Evolutionary conservation across 768 basidiomycete genomes (phyloP), one percentile per base, ranked within the genome.

Genomic region (Boletellus ananiceps): DNA sequence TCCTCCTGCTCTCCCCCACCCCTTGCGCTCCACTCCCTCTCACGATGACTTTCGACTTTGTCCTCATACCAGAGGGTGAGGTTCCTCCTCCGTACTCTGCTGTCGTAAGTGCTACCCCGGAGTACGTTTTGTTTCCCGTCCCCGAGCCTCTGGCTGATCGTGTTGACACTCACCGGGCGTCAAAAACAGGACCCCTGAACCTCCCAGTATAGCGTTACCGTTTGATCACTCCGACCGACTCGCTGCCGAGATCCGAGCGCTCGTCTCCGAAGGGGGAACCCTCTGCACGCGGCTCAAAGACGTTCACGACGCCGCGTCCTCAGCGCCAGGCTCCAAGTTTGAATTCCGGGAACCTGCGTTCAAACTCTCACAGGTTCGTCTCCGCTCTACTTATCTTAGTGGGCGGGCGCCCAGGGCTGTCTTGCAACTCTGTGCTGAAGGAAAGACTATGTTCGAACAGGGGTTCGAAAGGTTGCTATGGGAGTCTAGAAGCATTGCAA

Each of bases 71-170:
- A 21, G 19, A 38, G 25, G 51, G 21, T 4, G 52, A 55, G 15
- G 51, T 36, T 40, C 59, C 59, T 40, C 59, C 59, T 33, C 55
- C 58, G 16, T 60, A 60, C 27, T 60, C 55, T 35, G 32, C 47
- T 33, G 52, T 47, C 15, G 36, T 29, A 8, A 9, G 2, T 33
- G 19, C 36, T 7, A 2, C 21, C 37, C 15, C 21, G 8, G 23
- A 29, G 58, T 60, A 21, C 13, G 55, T 57, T 19, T 5, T 15
- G 1, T 5, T 12, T 8, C 16, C 2, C 21, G 0, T 7, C 7
- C 2, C 18, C 8, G 2, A 12, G 14, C n/a, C 14, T 27, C 27
- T 2, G 16, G 27, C 11, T 21, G 14, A 19, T 7, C 27, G 27
- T 29, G 27, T 35, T 34, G 27, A 18, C 25, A 16, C 27, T 6